Base-by-base conservation (phyloP, 805 yeast species). In the Sporopachydermia quercuum region DNA sequence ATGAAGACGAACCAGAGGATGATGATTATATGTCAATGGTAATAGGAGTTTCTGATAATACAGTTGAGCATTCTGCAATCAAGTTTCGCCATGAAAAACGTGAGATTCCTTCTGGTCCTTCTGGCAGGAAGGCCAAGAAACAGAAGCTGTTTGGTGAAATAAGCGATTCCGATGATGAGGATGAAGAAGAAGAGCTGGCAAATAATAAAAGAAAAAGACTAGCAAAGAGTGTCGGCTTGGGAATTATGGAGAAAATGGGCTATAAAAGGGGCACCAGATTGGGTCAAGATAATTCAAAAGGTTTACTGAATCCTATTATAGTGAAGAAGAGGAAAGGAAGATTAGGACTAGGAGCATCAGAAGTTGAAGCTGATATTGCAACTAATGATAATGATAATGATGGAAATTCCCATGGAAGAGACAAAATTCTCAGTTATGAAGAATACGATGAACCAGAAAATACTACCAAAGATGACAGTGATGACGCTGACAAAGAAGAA, bases 211-310 rank as follows among this genome's bases (percentile, higher is more conserved):
- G n/a, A n/a, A n/a, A n/a, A n/a, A n/a, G n/a, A n/a, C n/a, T n/a
- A n/a, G n/a, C n/a, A n/a, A 35, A 36, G 52, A 49, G 16, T n/a
- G 37, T 15, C 35, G 77, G 74, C 0, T 55, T 70, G 16, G 47
- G 61, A 4, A 71, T 74, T 44, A 73, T 75, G 80, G 58, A 61
- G 46, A 68, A 61, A 46, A 74, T 75, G 80, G 81, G 80, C 1
- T 75, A 62, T 48, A 62, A 57, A 40, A 49, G 63, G 3, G 78
- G 77, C 15, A 58, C 63, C 17, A 48, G 62, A 0, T 52, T 71
- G 14, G 77, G 78, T 0, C 45, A 39, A 16, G 42, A 48, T 11
- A 43, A 37, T 6, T 19, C 40, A 15, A 37, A 15, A 11, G 18
- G 17, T 11, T 11, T 15, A 14, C 19, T 36, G 5, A 40, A 34